Percentiles rank a stretch among this genome's conserved stretches.
phyloP scores from a whole-genome alignment of 1,284 basidiomycete species.

The Fomitiporia mediterranea region DNA sequence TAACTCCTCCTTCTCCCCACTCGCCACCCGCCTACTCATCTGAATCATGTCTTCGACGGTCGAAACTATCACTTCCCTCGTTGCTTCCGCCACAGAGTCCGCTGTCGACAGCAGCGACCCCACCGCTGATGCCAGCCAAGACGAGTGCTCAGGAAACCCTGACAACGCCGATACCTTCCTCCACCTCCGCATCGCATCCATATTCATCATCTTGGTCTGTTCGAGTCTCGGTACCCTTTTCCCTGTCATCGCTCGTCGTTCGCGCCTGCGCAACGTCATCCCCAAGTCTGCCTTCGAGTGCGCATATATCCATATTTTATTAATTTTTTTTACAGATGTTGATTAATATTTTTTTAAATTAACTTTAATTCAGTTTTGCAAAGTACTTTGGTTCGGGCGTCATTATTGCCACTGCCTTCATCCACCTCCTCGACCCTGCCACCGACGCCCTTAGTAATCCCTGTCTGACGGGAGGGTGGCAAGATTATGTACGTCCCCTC shows the following conservation, averaged over 20 bases:
- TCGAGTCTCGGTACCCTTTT: constrained; percentile 74
- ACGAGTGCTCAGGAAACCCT: constrained; percentile 32
- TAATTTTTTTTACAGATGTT: background rate
- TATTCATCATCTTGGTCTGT: constrained; percentile 82
- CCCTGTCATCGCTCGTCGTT: constrained; percentile 71
- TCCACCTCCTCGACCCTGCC: constrained; percentile 79
- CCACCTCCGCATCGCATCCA: constrained; percentile 69
- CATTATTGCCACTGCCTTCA: constrained; percentile 91
- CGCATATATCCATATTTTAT: constrained; percentile 26
- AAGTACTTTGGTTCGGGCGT: constrained; percentile 97
- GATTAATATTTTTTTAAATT: constrained; percentile 20
- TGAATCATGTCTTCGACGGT: constrained; percentile 11
- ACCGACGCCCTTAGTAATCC: constrained; percentile 64
- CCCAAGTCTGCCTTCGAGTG: constrained; percentile 72
- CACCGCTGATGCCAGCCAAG: constrained; percentile 17
- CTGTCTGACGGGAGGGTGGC: constrained; percentile 74
- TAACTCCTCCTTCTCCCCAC: background rate
- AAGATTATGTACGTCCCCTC: constrained; percentile 56
- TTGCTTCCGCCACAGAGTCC: background rate
- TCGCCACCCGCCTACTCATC: background rate
- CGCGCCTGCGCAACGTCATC: constrained; percentile 48
- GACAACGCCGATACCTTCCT: constrained; percentile 36
- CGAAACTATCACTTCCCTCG: background rate
- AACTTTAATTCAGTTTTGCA: constrained; percentile 57
- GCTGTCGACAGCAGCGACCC: background rate